A percentile compares a stretch with the other conserved stretches of the same genome.
phyloP scores from a whole-genome alignment of 176 grass and related monocot genomes.

The Cenchrus americanus region DNA sequence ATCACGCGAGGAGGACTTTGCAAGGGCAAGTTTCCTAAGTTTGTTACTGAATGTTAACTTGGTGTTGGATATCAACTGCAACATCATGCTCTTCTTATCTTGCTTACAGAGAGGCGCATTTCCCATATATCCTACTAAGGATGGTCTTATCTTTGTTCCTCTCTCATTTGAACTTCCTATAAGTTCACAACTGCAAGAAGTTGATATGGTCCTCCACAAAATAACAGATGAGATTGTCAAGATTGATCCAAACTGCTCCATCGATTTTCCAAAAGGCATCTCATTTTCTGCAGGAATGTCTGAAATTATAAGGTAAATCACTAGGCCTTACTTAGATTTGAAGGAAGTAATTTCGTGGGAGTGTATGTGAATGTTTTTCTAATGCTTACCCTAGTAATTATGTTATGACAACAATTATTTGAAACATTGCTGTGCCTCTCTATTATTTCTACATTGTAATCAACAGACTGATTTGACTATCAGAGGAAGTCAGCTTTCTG shows the following conservation, averaged over 20 bases:
- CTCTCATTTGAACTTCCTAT: constrained; percentile 80
- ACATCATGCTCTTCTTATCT: constrained; percentile 30
- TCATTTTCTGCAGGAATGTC: constrained; percentile 80
- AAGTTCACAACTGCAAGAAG: constrained; percentile 71
- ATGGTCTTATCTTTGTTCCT: constrained; percentile 74
- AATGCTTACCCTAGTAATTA: background rate
- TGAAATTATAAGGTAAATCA: constrained; percentile 76
- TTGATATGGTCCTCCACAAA: constrained; percentile 94
- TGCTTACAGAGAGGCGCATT: constrained; percentile 89
- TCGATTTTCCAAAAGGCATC: constrained; percentile 72
- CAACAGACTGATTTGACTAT: background rate
- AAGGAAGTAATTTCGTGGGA: constrained; percentile 9
- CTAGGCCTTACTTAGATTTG: background rate
- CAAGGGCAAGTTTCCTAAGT: constrained; percentile 66
- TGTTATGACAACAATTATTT: background rate
- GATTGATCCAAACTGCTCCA: constrained; percentile 66
- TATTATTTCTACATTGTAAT: background rate
- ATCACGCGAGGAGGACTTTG: constrained; percentile 93
- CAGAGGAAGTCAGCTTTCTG: background rate
- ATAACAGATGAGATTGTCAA: constrained; percentile 89
- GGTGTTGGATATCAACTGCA: constrained; percentile 16
- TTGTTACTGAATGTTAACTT: constrained; percentile 30
- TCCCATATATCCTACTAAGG: constrained; percentile 68
- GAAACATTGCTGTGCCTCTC: background rate
- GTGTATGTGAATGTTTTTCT: constrained; percentile 31